Evolutionary conservation across 2,329 filamentous ascomycete species (phyloP).

Genomic region (Stachybotrys echinatus): DNA sequence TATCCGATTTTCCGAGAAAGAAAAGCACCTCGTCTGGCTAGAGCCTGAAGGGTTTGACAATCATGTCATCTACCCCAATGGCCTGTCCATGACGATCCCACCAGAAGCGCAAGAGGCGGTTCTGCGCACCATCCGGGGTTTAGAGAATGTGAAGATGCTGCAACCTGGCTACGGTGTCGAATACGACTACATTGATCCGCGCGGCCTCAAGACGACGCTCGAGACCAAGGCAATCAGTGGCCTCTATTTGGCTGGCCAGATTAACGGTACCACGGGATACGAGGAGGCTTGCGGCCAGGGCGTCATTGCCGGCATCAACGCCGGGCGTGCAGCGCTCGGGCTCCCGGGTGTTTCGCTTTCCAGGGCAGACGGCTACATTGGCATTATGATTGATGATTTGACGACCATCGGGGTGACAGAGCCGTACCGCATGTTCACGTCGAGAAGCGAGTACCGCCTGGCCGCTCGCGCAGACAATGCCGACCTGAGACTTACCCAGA

Average conservation of each 20-base stretch:
- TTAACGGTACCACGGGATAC: slow-evolving; percentile 97
- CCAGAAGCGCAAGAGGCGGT: slow-evolving; percentile 79
- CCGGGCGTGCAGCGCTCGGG: slow-evolving; percentile 70
- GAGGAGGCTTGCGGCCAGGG: slow-evolving; percentile 96
- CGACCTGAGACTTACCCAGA: slow-evolving; percentile 75
- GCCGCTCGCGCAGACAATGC: slow-evolving; percentile 90
- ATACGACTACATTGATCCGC: slow-evolving; percentile 96
- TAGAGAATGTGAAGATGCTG: slow-evolving; percentile 86
- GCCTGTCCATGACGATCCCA: slow-evolving; percentile 94
- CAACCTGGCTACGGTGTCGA: slow-evolving; percentile 96
- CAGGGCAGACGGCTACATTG: slow-evolving; percentile 89
- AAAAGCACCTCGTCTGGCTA: slow-evolving; percentile 87
- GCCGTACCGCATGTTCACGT: slow-evolving; percentile 98
- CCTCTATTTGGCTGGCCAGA: slow-evolving; percentile 89
- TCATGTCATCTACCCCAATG: slow-evolving; percentile 90
- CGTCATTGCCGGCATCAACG: slow-evolving; percentile 88
- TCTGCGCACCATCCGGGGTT: slow-evolving; percentile 78
- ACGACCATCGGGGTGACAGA: slow-evolving; percentile 96
- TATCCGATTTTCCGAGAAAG: slow-evolving; percentile 76
- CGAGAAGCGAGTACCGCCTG: slow-evolving; percentile 92
- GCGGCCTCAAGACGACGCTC: slow-evolving; percentile 78
- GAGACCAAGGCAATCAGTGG: slow-evolving; percentile 90
- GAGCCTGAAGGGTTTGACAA: slow-evolving; percentile 93
- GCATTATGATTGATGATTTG: slow-evolving; percentile 97
- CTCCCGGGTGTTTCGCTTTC: slow-evolving; percentile 63